Percentiles rank a stretch among this genome's conserved stretches.
phyloP scores from a whole-genome alignment of 371 early-diverging fungal species.

The Parasitella parasitica region DNA sequence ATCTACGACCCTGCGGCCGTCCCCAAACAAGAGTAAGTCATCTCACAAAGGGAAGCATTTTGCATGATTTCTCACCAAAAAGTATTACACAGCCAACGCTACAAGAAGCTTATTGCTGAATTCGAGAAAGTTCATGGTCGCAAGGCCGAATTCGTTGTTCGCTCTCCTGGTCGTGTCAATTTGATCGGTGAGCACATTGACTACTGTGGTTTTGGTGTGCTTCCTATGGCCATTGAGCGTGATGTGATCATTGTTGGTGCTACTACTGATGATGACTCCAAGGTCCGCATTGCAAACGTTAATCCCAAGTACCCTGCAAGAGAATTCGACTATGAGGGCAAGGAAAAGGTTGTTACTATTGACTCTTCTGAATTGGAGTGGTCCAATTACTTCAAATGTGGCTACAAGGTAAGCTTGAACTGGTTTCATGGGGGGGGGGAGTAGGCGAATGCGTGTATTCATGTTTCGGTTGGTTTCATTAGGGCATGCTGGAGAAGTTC shows the following conservation, averaged over 20 bases:
- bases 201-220: slow-evolving; percentile 90
- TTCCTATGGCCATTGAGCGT: slow-evolving; percentile 95
- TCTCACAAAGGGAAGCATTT: neutral
- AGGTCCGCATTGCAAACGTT: slow-evolving; percentile 65
- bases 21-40: slow-evolving; percentile 41
- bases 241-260: slow-evolving; percentile 82
- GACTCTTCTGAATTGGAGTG: slow-evolving; percentile 70
- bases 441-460: neutral
- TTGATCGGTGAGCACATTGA: slow-evolving; percentile 97
- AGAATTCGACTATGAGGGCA: slow-evolving; percentile 59
- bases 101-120: slow-evolving; percentile 47
- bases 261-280: slow-evolving; percentile 44
- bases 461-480: slow-evolving; percentile 6
- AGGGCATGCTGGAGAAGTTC: slow-evolving; percentile 70
- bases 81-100: slow-evolving; percentile 54
- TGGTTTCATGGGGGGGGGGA: neutral
- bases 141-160: slow-evolving; percentile 78
- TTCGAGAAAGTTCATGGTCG: slow-evolving; percentile 66
- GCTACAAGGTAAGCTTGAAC: slow-evolving; percentile 70
- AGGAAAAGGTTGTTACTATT: slow-evolving; percentile 63
- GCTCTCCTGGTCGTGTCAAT: slow-evolving; percentile 94
- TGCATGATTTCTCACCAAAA: neutral
- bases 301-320: slow-evolving; percentile 62
- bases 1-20: slow-evolving; percentile 41
- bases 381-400: slow-evolving; percentile 89